phyloP scores from a whole-genome alignment of 1,139 yeast species.

The Eremothecium sinecaudum region DNA sequence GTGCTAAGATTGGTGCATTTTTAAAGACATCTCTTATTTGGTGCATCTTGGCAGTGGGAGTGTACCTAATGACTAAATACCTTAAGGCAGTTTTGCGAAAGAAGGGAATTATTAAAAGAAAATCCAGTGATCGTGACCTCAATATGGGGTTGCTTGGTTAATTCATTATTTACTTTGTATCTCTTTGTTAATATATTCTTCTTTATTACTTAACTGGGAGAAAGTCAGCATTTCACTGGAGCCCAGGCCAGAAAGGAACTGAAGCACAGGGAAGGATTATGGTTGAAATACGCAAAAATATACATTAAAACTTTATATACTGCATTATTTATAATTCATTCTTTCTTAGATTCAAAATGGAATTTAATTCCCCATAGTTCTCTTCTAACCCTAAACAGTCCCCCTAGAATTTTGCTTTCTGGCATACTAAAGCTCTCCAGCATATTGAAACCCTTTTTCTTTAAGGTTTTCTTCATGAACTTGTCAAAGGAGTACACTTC shows the following conservation, averaged over 20 bases:
- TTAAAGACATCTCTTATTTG: neutral
- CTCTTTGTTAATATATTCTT: no score
- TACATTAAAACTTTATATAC: neutral
- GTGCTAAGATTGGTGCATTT: no score
- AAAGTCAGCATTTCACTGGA: no score
- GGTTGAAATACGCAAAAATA: no score
- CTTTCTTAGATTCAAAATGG: conserved; percentile 19
- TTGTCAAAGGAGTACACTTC: conserved; percentile 47
- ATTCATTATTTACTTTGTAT: no score
- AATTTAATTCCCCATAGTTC: conserved; percentile 43
- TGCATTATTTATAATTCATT: conserved; percentile 5
- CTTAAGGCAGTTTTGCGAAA: neutral
- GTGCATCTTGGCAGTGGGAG: neutral
- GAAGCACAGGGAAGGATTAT: no score
- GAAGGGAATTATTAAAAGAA: conserved; percentile 2
- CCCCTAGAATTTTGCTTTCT: conserved; percentile 29
- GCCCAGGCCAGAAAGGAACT: no score
- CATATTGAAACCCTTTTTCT: conserved; percentile 30
- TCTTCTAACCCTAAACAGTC: conserved; percentile 37
- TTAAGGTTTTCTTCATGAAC: conserved; percentile 33
- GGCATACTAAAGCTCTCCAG: conserved; percentile 25
- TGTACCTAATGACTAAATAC: neutral
- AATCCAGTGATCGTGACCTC: no score
- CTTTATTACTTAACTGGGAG: no score
- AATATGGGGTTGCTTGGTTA: no score